Percentiles rank a stretch among this genome's conserved stretches.
These are phyloP conservation scores for Thielaviopsis ethacetica DNA, from an alignment of 2,329 filamentous ascomycete species.

Conservation along the genomic window DNA sequence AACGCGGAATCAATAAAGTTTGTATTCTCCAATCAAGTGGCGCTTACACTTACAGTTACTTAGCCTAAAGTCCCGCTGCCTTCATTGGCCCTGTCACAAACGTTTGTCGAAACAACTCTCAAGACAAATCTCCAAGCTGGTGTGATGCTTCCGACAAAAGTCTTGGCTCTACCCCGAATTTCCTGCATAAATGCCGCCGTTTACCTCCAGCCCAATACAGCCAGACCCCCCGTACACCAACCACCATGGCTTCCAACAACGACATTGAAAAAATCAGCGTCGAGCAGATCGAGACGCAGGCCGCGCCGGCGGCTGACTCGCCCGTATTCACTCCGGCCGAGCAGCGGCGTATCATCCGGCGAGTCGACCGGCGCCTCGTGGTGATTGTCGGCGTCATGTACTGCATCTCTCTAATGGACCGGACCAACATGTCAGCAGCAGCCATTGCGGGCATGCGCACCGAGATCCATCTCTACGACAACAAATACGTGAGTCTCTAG, in stretches of 20 bases:
- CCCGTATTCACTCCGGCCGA: constrained; percentile 41
- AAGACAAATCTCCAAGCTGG: background rate
- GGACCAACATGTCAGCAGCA: constrained; percentile 59
- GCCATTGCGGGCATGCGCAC: constrained; percentile 48
- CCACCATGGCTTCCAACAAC: background rate
- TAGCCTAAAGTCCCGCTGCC: too few species aligned
- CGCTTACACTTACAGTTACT: too few species aligned
- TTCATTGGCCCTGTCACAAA: too few species aligned
- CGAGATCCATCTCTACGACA: constrained; percentile 30
- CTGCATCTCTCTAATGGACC: constrained; percentile 61
- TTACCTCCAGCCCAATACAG: background rate
- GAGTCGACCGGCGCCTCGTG: constrained; percentile 51
- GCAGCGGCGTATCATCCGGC: constrained; percentile 49
- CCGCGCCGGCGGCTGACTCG: constrained; percentile 15
- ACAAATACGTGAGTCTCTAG: constrained; percentile 25
- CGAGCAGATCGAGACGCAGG: constrained; percentile 7
- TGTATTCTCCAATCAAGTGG: too few species aligned
- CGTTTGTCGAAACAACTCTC: too few species aligned
- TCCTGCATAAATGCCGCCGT: background rate
- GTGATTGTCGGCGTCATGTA: constrained; percentile 50
- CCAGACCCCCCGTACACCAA: too few species aligned
- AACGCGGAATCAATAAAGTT: too few species aligned
- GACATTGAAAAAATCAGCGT: constrained; percentile 14
- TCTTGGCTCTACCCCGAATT: background rate
- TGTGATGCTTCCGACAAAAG: background rate